Conservation (phyloP, 2,329 filamentous ascomycete genomes). For the Exophiala aquamarina region DNA sequence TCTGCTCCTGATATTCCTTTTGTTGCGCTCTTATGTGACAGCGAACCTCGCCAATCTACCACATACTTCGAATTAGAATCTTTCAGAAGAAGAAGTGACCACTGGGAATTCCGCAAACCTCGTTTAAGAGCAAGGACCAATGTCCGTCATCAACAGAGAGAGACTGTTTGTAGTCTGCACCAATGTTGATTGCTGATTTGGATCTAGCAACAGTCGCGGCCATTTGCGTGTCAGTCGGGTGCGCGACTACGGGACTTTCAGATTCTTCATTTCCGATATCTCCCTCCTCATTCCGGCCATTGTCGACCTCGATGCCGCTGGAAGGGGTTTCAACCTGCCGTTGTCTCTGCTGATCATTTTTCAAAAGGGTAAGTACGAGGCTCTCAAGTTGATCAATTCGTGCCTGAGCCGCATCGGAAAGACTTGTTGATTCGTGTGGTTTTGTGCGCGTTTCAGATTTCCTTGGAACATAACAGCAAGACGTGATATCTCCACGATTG, state of each 20-base stretch:
- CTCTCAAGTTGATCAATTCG: constrained; percentile 92
- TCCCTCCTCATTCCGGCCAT: constrained; percentile 27
- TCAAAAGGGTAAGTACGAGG: constrained; percentile 88
- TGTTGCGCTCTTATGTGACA: constrained; percentile 59
- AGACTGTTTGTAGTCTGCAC: constrained; percentile 69
- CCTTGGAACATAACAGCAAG: constrained; percentile 80
- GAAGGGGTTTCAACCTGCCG: constrained; percentile 60
- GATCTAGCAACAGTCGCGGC: constrained; percentile 68
- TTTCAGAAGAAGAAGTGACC: constrained; percentile 74
- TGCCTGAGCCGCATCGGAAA: constrained; percentile 94
- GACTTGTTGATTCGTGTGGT: constrained; percentile 40
- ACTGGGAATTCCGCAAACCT: constrained; percentile 76
- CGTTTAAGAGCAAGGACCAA: constrained; percentile 75
- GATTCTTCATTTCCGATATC: no score
- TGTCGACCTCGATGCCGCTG: constrained; percentile 18
- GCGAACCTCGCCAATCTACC: constrained; percentile 15
- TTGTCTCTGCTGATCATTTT: constrained; percentile 67
- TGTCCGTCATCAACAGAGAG: constrained; percentile 80
- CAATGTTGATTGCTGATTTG: constrained; percentile 76
- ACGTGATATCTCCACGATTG: constrained; percentile 75
- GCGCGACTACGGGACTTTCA: no score
- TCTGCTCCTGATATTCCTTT: constrained; percentile 80
- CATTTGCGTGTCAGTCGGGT: constrained; percentile 60
- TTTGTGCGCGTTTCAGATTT: constrained; percentile 67
- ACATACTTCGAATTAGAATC: neutral